Evolutionary conservation across 495 filamentous ascomycete species (phyloP).

Genomic region (Letharia columbiana): DNA sequence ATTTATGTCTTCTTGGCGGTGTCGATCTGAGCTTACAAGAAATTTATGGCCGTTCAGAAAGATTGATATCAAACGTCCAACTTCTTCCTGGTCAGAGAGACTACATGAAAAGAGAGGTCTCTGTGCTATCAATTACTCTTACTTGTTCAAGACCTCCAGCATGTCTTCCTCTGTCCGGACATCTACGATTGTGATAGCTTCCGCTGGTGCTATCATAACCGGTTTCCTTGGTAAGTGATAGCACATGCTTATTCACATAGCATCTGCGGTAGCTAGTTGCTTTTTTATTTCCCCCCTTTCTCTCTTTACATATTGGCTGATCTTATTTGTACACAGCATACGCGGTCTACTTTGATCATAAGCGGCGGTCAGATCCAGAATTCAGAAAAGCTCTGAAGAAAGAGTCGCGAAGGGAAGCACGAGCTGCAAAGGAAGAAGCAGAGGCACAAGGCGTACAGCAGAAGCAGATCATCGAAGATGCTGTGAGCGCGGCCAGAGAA

Average conservation of each 20-base stretch:
- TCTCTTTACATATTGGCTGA: background rate
- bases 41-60: background rate
- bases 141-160: background rate
- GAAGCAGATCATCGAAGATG: slow-evolving; percentile 59
- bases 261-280: background rate
- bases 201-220: slow-evolving; percentile 63
- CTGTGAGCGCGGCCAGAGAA: slow-evolving; percentile 68
- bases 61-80: background rate
- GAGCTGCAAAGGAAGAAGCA: slow-evolving; percentile 67
- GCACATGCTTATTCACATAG: background rate
- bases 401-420: slow-evolving; percentile 67
- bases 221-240: slow-evolving; percentile 60
- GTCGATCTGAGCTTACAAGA: background rate
- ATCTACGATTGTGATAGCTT: slow-evolving; percentile 63
- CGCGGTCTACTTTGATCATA: slow-evolving; percentile 92
- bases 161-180: slow-evolving; percentile 40
- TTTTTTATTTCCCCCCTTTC: background rate
- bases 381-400: slow-evolving; percentile 81
- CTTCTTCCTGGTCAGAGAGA: background rate
- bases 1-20: too few relatives aligned
- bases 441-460: slow-evolving; percentile 59
- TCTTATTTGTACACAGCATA: slow-evolving; percentile 42
- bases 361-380: slow-evolving; percentile 72
- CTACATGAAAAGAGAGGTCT: background rate
- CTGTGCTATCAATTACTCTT: background rate